Evolutionary conservation across 352 stramenopile species (phyloP).

Genomic region (Phytophthora rubi): DNA sequence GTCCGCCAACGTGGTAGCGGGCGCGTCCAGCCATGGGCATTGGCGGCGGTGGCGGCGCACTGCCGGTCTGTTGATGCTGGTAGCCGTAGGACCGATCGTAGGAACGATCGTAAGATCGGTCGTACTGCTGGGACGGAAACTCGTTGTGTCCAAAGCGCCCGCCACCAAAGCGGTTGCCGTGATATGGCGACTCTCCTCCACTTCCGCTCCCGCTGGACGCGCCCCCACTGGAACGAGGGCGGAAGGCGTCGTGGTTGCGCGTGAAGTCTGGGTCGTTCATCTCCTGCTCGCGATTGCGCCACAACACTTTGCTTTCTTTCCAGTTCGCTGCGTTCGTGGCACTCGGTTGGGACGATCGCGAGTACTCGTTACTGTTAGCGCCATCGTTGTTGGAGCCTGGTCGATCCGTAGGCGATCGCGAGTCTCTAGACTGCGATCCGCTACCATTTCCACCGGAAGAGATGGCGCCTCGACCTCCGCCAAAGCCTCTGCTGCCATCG

Average conservation of each 20-base stretch:
- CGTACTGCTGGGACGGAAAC: slow-evolving; percentile 35
- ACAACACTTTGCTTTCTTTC: slow-evolving; percentile 93
- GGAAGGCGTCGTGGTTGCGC: slow-evolving; percentile 77
- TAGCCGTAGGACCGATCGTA: slow-evolving; percentile 38
- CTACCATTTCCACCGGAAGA: slow-evolving; percentile 1
- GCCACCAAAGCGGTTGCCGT: slow-evolving; percentile 36
- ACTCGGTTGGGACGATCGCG: slow-evolving; percentile 26
- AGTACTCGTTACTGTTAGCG: slow-evolving; percentile 17
- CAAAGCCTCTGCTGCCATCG: slow-evolving; percentile 62
- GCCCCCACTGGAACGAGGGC: slow-evolving; percentile 43
- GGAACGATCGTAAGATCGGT: slow-evolving; percentile 39
- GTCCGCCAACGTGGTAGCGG: slow-evolving; percentile 37
- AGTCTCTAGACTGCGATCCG: slow-evolving; percentile 13
- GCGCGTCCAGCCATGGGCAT: slow-evolving; percentile 44
- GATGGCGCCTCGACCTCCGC: slow-evolving; percentile 17
- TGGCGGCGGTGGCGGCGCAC: slow-evolving; percentile 26
- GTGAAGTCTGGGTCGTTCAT: slow-evolving; percentile 94
- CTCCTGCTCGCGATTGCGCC: slow-evolving; percentile 94
- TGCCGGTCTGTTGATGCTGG: slow-evolving; percentile 32
- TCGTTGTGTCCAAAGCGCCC: slow-evolving; percentile 33
- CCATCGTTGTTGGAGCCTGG: slow-evolving; percentile 10
- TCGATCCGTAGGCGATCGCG: slow-evolving; percentile 24
- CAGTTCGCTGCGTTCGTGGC: slow-evolving; percentile 59
- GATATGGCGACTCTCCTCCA: slow-evolving; percentile 42
- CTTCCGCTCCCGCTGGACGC: slow-evolving; percentile 40